phyloP scores from a whole-genome alignment of 2,329 filamentous ascomycete genomes.

The Didymella segeticola region DNA sequence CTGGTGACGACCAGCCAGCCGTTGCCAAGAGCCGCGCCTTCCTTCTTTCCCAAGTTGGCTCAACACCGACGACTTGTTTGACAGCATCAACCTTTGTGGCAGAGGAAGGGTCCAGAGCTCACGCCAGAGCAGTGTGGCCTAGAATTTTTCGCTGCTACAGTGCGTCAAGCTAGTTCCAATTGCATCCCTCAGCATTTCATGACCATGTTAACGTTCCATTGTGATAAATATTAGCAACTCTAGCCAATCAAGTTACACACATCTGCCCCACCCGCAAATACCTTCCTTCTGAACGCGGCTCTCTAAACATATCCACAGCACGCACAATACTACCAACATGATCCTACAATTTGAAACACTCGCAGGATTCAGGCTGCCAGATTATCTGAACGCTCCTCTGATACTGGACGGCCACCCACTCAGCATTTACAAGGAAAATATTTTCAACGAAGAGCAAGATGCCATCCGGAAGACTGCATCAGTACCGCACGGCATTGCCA shows the following conservation, averaged over 20 bases:
- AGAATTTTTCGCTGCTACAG: too few relatives aligned
- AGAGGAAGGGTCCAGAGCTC: too few relatives aligned
- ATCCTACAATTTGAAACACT: background rate
- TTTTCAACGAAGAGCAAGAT: slow-evolving; percentile 2
- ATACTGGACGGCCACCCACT: slow-evolving; percentile 3
- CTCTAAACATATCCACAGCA: background rate
- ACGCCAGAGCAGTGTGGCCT: too few relatives aligned
- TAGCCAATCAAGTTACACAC: too few relatives aligned
- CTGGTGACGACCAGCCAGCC: background rate
- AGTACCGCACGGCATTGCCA: slow-evolving; percentile 21
- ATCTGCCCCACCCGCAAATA: slow-evolving; percentile 8
- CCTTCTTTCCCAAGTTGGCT: background rate
- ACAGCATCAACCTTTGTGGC: background rate
- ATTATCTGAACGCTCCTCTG: slow-evolving; percentile 1
- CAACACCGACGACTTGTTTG: background rate
- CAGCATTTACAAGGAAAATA: slow-evolving; percentile 9
- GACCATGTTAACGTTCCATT: too few relatives aligned
- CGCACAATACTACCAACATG: background rate
- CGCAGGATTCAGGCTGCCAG: slow-evolving; percentile 1
- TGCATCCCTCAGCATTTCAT: too few relatives aligned
- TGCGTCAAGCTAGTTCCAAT: too few relatives aligned
- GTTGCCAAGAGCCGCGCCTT: slow-evolving; percentile 2
- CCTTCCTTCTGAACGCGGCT: background rate
- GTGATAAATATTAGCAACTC: too few relatives aligned
- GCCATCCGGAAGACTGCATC: background rate